Evolutionary conservation across 768 basidiomycete genomes (phyloP).

Genomic region (Solioccasus polychromus): DNA sequence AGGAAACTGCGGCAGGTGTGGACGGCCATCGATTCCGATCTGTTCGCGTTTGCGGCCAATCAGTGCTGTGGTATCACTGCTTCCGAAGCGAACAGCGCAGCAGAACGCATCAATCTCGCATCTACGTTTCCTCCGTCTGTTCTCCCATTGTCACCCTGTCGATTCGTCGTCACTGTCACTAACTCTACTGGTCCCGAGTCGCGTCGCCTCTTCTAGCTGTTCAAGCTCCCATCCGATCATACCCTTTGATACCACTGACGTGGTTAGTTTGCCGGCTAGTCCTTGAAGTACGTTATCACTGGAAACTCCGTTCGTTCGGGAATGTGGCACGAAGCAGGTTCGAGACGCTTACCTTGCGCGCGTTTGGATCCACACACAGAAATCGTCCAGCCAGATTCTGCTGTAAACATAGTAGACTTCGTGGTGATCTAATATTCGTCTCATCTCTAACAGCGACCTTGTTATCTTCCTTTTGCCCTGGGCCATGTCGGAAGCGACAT

Average conservation of each 20-base stretch:
- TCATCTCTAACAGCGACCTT: slow-evolving; percentile 70
- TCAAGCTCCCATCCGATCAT: slow-evolving; percentile 71
- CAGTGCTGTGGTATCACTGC: not conserved
- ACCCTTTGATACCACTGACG: slow-evolving; percentile 46
- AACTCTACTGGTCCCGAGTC: slow-evolving; percentile 33
- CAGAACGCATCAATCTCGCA: not conserved
- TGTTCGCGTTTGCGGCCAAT: slow-evolving; percentile 1
- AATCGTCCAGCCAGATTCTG: slow-evolving; percentile 84
- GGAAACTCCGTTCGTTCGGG: slow-evolving; percentile 9
- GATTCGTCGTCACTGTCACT: slow-evolving; percentile 75
- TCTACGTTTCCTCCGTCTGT: slow-evolving; percentile 11
- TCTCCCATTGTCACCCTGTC: slow-evolving; percentile 25
- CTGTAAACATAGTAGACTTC: slow-evolving; percentile 88
- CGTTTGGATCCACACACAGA: slow-evolving; percentile 76
- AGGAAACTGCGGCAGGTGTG: not conserved
- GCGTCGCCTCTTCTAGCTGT: slow-evolving; percentile 57
- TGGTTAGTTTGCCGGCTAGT: slow-evolving; percentile 43
- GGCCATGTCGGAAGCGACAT: slow-evolving; percentile 56
- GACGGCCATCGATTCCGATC: slow-evolving; percentile 3
- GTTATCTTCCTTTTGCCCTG: slow-evolving; percentile 61
- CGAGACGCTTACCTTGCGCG: slow-evolving; percentile 58
- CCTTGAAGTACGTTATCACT: slow-evolving; percentile 57
- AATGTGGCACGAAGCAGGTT: not conserved
- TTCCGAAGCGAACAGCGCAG: slow-evolving; percentile 3
- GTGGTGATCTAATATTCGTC: slow-evolving; percentile 72